Percentiles rank a stretch among this genome's conserved stretches.
Conservation (phyloP, 2,329 filamentous ascomycete species). For the Fusarium caatingaense region DNA sequence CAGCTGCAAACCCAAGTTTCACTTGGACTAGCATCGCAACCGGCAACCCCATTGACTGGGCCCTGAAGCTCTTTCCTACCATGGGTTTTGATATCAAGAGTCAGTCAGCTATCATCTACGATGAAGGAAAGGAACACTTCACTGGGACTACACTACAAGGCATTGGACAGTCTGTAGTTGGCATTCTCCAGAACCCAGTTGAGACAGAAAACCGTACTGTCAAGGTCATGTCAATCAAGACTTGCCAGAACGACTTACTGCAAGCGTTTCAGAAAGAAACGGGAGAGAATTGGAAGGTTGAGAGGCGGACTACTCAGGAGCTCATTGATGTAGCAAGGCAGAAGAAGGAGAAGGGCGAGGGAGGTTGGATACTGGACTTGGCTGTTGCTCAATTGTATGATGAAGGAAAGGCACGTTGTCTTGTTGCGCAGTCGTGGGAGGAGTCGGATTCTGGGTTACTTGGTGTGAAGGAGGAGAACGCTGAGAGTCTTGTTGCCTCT, state of each 20-base stretch:
- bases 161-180: slow-evolving; percentile 33
- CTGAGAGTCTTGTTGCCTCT: background rate
- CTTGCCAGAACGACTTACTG: slow-evolving; percentile 25
- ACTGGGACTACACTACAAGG: slow-evolving; percentile 25
- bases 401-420: background rate
- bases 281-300: slow-evolving; percentile 5
- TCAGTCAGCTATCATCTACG: slow-evolving; percentile 15
- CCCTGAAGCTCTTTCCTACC: slow-evolving; percentile 23
- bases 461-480: background rate
- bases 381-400: slow-evolving; percentile 30
- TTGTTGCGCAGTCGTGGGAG: slow-evolving; percentile 22
- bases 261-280: slow-evolving; percentile 11
- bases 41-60: slow-evolving; percentile 35
- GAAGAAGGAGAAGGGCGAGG: slow-evolving; percentile 4
- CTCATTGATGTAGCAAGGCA: slow-evolving; percentile 15
- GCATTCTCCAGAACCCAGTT: slow-evolving; percentile 18
- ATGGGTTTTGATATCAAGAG: slow-evolving; percentile 30
- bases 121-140: slow-evolving; percentile 20
- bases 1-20: slow-evolving; percentile 9
- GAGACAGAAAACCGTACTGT: slow-evolving; percentile 26
- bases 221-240: slow-evolving; percentile 30
- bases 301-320: slow-evolving; percentile 10
- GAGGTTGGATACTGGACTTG: slow-evolving; percentile 29
- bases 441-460: slow-evolving; percentile 25
- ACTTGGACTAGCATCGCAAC: slow-evolving; percentile 29